Percentiles rank a stretch among this genome's conserved stretches.
These are phyloP conservation scores for Apostasia ramifera DNA, from an alignment of 106 monocot species.

Conservation along the genomic window DNA sequence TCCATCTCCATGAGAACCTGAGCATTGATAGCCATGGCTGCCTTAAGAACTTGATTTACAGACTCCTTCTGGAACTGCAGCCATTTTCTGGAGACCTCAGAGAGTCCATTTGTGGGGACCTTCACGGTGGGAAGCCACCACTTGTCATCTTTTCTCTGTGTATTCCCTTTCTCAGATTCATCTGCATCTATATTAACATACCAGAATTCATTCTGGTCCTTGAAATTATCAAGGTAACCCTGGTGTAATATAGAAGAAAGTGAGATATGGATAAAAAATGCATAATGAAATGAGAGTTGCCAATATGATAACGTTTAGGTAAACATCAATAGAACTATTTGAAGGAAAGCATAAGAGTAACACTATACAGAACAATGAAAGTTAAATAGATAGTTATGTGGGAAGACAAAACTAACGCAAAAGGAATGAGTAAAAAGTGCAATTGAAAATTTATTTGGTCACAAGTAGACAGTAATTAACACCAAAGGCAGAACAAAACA, in stretches of 20 bases:
- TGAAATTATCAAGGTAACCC: conserved; percentile 82
- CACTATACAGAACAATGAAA: too few relatives aligned
- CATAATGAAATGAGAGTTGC: too few relatives aligned
- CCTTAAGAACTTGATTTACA: conserved; percentile 55
- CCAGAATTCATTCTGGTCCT: conserved; percentile 72
- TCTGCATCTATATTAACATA: conserved; percentile 37
- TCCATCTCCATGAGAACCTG: conserved; percentile 58
- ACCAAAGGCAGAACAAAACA: too few relatives aligned
- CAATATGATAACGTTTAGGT: too few relatives aligned
- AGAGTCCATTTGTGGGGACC: conserved; percentile 41
- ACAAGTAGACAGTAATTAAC: too few relatives aligned
- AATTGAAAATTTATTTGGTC: too few relatives aligned
- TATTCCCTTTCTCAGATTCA: conserved; percentile 29
- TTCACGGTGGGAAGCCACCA: conserved; percentile 59
- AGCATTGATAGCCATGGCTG: conserved; percentile 59
- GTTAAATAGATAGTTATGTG: background rate
- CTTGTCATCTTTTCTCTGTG: conserved; percentile 39
- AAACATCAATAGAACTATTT: too few relatives aligned
- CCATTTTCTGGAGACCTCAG: conserved; percentile 37
- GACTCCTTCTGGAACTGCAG: conserved; percentile 37
- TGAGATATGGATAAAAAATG: background rate
- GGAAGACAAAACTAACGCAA: background rate
- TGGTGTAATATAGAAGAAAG: conserved; percentile 4
- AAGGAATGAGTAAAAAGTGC: too few relatives aligned
- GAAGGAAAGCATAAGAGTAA: too few relatives aligned